Evolutionary conservation across 208 protist genomes (phyloP).

Genomic region (Leishmania martiniquensis): DNA sequence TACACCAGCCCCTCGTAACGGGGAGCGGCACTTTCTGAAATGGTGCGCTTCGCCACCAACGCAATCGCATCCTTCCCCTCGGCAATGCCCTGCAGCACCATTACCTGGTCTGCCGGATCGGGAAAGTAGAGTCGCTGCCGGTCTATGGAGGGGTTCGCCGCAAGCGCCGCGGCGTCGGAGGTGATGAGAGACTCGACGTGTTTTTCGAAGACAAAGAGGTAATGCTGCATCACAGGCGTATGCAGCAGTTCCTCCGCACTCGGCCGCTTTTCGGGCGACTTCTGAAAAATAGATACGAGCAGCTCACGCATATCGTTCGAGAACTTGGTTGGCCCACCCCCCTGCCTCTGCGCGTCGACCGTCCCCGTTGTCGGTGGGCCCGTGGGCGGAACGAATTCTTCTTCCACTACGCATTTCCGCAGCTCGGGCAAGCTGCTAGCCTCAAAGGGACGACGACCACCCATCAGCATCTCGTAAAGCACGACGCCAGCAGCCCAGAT

Average conservation of each 20-base stretch:
- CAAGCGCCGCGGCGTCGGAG: constrained; percentile 40
- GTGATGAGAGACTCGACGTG: constrained; percentile 58
- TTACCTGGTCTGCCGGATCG: constrained; percentile 34
- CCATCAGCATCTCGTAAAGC: constrained; percentile 87
- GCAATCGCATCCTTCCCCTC: constrained; percentile 66
- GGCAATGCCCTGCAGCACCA: constrained; percentile 66
- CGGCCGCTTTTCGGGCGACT: constrained; percentile 68
- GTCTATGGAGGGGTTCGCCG: constrained; percentile 37
- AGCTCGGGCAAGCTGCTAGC: constrained; percentile 63
- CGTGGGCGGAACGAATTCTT: constrained; percentile 55
- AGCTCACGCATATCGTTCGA: constrained; percentile 83
- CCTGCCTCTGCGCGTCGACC: constrained; percentile 8
- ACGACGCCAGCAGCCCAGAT: constrained; percentile 88
- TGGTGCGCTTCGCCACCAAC: constrained; percentile 42
- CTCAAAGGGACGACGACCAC: constrained; percentile 73
- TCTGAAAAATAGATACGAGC: constrained; percentile 56
- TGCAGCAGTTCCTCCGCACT: constrained; percentile 76
- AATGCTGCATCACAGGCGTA: constrained; percentile 82
- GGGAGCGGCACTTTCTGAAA: constrained; percentile 34
- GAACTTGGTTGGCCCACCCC: constrained; percentile 26
- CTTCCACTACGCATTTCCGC: constrained; percentile 52
- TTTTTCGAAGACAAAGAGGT: constrained; percentile 75
- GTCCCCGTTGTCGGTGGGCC: constrained; percentile 29
- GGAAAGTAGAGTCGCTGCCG: constrained; percentile 47
- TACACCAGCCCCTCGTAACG: constrained; percentile 82